phyloP scores from a whole-genome alignment of 1,284 basidiomycete species.

The Ganoderma sinense region DNA sequence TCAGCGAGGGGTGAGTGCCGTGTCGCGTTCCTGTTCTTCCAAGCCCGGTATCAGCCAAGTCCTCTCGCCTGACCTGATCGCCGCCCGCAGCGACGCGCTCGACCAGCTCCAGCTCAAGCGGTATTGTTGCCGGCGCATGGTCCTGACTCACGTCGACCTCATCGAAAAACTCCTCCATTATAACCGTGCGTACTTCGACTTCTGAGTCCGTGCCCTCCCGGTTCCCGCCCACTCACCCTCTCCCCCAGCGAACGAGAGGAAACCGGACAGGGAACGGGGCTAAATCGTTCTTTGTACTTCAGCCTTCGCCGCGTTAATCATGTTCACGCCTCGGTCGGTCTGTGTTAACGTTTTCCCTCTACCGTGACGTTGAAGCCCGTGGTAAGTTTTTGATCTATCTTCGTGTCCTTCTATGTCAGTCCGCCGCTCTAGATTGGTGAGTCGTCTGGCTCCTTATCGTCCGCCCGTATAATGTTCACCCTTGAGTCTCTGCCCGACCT shows the following conservation, averaged over 20 bases:
- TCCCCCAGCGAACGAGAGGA: constrained; percentile 34
- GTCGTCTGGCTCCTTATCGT: no score
- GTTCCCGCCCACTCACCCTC: neutral
- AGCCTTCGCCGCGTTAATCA: neutral
- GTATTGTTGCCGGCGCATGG: constrained; percentile 98
- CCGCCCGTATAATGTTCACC: no score
- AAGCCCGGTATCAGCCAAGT: no score
- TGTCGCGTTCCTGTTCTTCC: neutral
- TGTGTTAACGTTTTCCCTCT: no score
- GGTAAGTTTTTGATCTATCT: neutral
- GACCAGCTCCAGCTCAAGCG: constrained; percentile 91
- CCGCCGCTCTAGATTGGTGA: no score
- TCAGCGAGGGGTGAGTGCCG: constrained; percentile 83
- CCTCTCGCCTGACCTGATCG: constrained; percentile 2
- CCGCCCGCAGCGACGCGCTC: constrained; percentile 80
- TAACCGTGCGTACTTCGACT: constrained; percentile 89
- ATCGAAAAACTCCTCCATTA: constrained; percentile 97
- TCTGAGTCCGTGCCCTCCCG: neutral
- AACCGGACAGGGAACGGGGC: constrained; percentile 25
- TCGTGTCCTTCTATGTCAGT: neutral
- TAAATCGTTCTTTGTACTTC: neutral
- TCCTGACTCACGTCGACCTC: constrained; percentile 95
- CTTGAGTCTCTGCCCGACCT: no score
- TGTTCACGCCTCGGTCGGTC: no score
- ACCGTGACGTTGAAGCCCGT: neutral